Conservation (phyloP, 495 filamentous ascomycete genomes). For the Penicillium antarcticum region DNA sequence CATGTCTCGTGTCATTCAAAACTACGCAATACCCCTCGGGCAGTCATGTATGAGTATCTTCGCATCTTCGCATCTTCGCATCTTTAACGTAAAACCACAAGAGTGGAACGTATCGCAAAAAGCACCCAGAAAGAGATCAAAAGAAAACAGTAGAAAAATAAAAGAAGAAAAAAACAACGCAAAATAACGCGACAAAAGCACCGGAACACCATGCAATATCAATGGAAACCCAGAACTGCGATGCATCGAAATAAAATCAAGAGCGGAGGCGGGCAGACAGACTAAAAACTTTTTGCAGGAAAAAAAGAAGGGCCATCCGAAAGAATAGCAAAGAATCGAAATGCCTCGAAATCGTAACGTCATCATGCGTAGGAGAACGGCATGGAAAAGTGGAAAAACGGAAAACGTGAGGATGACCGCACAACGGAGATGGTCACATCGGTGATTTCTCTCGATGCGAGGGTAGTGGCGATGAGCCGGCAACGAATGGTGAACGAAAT, state of each 20-base stretch:
- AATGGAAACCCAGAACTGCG: constrained; percentile 17
- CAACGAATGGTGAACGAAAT: constrained; percentile 6
- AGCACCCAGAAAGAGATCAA: constrained; percentile 6
- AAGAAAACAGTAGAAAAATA: constrained; percentile 7
- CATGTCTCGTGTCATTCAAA: constrained; percentile 7
- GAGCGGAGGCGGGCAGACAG: constrained; percentile 18
- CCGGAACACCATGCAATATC: constrained; percentile 27
- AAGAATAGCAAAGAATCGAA: constrained; percentile 25
- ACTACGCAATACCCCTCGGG: constrained; percentile 2
- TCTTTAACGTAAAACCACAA: not conserved
- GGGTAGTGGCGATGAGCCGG: not conserved
- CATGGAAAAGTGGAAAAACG: not conserved
- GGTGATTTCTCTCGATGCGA: constrained; percentile 17
- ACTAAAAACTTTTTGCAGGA: constrained; percentile 24
- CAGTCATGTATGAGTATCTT: constrained; percentile 10
- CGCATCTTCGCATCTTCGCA: not conserved
- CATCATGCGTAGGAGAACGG: constrained; percentile 22
- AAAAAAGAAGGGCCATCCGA: constrained; percentile 17
- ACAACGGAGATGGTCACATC: constrained; percentile 8
- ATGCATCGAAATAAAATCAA: constrained; percentile 16
- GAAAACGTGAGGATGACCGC: constrained; percentile 10
- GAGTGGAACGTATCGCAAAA: not conserved
- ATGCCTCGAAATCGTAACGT: constrained; percentile 25
- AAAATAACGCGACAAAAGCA: constrained; percentile 1
- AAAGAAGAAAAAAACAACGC: constrained; percentile 2